Base-by-base conservation (phyloP, 805 yeast genomes). In the Wickerhamomyces chaumierensis region DNA sequence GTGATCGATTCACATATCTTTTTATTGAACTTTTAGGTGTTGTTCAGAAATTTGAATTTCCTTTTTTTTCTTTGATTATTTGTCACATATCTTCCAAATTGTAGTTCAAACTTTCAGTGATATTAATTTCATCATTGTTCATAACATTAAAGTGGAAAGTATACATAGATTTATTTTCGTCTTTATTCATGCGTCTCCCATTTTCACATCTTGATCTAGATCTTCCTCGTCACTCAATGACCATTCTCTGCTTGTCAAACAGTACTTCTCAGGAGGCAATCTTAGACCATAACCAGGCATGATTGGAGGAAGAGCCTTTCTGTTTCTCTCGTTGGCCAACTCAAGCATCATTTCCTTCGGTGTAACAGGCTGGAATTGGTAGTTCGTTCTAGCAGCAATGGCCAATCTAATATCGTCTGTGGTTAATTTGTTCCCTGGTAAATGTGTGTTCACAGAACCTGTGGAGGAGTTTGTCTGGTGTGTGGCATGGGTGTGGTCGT, bases 181-280 rank as follows among this genome's bases (percentile, higher is more conserved):
- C n/a, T n/a, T n/a, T n/a, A n/a, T 9, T 9, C 9, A 21, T 7
- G 43, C 46, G 36, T 44, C 51, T 11, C 39, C 35, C 54, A 50
- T 50, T 33, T 44, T 37, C 31, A 44, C 48, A 39, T 49, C 53
- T 29, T 49, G 48, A 31, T 48, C 33, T 9, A 16, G 3, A 14
- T 40, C 49, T 32, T 52, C 57, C 43, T 72, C 77, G 40, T 73
- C 78, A 29, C 72, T 76, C 33, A 73, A 48, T 39, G 74, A 79
- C 80, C 88, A 83, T 45, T 83, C 87, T 45, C 70, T 71, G 1
- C 84, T 92, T 0, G 95, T 87, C 39, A 88, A 64, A 62, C 97
- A 88, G 62, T 86, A 88, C 72, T 88, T 92, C 64, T 92, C 99
- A 4, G 98, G 97, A 3, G 99, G 99, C 37, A 94, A 66, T 46